Evolutionary conservation across 768 basidiomycete genomes (phyloP).

Genomic region (Naganishia randhawae): DNA sequence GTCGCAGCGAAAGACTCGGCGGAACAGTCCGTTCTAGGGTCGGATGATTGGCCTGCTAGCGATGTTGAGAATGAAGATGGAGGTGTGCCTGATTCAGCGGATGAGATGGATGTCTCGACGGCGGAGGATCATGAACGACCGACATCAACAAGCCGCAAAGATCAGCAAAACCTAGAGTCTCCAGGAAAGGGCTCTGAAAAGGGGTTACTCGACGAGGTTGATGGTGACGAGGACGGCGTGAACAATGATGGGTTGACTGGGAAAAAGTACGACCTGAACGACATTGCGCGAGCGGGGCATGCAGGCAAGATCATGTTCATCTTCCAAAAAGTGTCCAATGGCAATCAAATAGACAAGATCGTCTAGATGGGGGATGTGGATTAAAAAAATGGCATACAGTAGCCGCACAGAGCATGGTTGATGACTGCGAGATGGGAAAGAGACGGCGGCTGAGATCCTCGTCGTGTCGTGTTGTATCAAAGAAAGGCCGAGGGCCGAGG

Average conservation of each 20-base stretch:
- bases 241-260: conserved; percentile 3
- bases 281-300: conserved; percentile 34
- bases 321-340: conserved; percentile 41
- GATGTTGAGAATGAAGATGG: conserved; percentile 10
- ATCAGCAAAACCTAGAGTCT: background rate
- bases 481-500: background rate
- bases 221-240: background rate
- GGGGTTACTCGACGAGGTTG: background rate
- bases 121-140: no score
- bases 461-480: no score
- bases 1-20: background rate
- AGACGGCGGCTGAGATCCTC: no score
- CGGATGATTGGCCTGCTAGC: conserved; percentile 17
- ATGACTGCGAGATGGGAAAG: no score
- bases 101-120: conserved; percentile 15
- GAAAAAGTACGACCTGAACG: conserved; percentile 39
- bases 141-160: background rate
- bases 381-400: background rate
- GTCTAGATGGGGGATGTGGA: background rate
- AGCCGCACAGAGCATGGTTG: background rate
- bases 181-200: conserved; percentile 1
- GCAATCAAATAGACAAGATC: conserved; percentile 2
- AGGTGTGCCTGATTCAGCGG: conserved; percentile 22
- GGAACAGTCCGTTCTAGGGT: background rate
- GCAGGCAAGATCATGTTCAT: conserved; percentile 47